Percentiles rank a stretch among this genome's conserved stretches.
These are phyloP conservation scores for Silybum marianum DNA, from an alignment of 129 eudicot genomes.

Conservation along the genomic window DNA sequence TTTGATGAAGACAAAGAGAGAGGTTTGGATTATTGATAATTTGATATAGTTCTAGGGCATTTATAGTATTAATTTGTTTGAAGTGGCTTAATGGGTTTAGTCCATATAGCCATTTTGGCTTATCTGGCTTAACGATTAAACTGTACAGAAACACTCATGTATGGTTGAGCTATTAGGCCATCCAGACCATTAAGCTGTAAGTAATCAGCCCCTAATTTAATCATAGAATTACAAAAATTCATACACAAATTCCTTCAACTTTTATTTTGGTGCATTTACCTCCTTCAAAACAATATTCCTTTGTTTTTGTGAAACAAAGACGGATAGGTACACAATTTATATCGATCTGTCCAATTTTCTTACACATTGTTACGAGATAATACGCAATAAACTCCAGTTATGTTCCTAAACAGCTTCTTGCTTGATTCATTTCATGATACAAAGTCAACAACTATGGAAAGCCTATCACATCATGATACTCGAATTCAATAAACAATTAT, in stretches of 20 bases:
- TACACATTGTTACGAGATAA: not conserved
- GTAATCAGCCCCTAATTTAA: not conserved
- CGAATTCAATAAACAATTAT: not conserved
- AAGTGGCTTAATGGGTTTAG: too few species aligned
- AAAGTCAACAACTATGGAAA: not conserved
- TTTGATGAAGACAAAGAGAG: too few species aligned
- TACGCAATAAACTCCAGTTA: not conserved
- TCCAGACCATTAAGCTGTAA: too few species aligned
- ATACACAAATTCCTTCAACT: not conserved
- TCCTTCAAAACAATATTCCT: not conserved
- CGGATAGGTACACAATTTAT: not conserved
- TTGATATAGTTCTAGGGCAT: too few species aligned
- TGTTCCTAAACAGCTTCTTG: not conserved
- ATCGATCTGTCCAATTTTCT: not conserved
- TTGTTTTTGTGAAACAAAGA: not conserved
- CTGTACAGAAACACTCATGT: too few species aligned
- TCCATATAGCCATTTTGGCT: too few species aligned
- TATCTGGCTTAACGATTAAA: too few species aligned
- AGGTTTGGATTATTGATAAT: too few species aligned
- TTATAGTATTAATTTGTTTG: too few species aligned
- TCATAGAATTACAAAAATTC: not conserved
- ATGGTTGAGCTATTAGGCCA: too few species aligned
- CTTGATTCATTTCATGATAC: not conserved
- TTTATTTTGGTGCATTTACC: not conserved
- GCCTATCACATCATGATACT: not conserved